Conservation (phyloP, 192 early-diverging fungal species). For the Pilaira anomala region DNA sequence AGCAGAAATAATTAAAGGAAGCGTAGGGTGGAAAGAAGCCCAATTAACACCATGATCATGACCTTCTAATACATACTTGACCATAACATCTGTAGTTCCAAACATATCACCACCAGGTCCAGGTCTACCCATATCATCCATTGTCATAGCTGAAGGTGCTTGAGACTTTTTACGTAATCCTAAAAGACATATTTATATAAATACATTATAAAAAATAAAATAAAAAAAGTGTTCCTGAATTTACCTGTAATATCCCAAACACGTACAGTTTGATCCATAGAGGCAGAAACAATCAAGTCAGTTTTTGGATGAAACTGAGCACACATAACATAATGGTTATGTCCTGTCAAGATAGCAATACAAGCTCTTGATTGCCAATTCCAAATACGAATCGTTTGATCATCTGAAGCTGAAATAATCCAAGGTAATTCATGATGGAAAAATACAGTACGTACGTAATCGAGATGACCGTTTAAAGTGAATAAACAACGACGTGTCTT, state of each 20-base stretch:
- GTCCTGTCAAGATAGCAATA: conserved; percentile 95
- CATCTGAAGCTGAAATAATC: conserved; percentile 95
- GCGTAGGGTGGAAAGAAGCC: conserved; percentile 94
- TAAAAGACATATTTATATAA: no score
- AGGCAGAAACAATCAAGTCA: conserved; percentile 93
- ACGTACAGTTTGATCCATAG: conserved; percentile 93
- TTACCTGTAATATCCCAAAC: conserved; percentile 99
- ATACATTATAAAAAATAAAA: neutral
- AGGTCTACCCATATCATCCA: conserved; percentile 50
- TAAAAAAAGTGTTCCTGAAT: neutral
- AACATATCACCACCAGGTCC: conserved; percentile 90
- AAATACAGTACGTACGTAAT: conserved; percentile 94
- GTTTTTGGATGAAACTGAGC: conserved; percentile 98
- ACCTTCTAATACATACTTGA: conserved; percentile 98
- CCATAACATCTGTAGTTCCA: conserved; percentile 92
- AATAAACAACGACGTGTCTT: conserved; percentile 95
- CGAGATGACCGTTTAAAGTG: conserved; percentile 95
- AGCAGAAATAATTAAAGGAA: conserved; percentile 94
- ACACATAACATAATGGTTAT: conserved; percentile 99
- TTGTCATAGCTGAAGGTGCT: conserved; percentile 53
- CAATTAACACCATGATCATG: conserved; percentile 98
- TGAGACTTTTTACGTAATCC: conserved; percentile 82
- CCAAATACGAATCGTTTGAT: conserved; percentile 99
- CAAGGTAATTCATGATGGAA: conserved; percentile 99
- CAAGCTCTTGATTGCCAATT: conserved; percentile 99